Conservation (phyloP, 2,329 filamentous ascomycete species). For the Paecilomyces formosus region DNA sequence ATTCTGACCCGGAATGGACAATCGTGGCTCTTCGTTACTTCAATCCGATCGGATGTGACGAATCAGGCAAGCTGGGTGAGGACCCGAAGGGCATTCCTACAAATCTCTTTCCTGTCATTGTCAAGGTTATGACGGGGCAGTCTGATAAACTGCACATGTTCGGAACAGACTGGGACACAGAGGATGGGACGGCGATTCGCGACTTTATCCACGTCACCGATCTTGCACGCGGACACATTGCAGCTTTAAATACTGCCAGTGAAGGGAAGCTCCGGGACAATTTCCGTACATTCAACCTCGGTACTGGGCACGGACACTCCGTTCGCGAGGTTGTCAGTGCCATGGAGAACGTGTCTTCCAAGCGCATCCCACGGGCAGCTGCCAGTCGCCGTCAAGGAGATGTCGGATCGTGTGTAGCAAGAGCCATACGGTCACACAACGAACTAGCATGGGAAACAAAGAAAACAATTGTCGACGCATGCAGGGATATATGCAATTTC, state of each 20-base stretch:
- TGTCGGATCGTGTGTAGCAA: conserved; percentile 33
- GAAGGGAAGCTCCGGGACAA: conserved; percentile 29
- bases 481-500: conserved; percentile 30
- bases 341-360: conserved; percentile 32
- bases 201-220: conserved; percentile 64
- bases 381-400: conserved; percentile 29
- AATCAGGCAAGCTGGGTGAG: conserved; percentile 57
- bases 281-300: conserved; percentile 35
- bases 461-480: conserved; percentile 30
- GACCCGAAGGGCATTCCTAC: conserved; percentile 55
- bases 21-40: conserved; percentile 61
- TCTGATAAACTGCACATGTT: conserved; percentile 52
- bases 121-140: conserved; percentile 52
- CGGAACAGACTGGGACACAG: conserved; percentile 58
- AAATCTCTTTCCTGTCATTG: conserved; percentile 59
- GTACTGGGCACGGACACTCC: conserved; percentile 30
- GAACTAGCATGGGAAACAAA: conserved; percentile 46
- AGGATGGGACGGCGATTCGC: conserved; percentile 58
- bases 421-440: conserved; percentile 34
- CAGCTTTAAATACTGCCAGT: conserved; percentile 42
- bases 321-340: conserved; percentile 30
- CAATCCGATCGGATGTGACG: conserved; percentile 60
- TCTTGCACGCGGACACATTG: conserved; percentile 56
- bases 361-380: conserved; percentile 22
- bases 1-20: conserved; percentile 54